Percentiles rank a stretch among this genome's conserved stretches.
phyloP scores from a whole-genome alignment of 2,329 filamentous ascomycete species.

The Aureobasidium leucospermi region DNA sequence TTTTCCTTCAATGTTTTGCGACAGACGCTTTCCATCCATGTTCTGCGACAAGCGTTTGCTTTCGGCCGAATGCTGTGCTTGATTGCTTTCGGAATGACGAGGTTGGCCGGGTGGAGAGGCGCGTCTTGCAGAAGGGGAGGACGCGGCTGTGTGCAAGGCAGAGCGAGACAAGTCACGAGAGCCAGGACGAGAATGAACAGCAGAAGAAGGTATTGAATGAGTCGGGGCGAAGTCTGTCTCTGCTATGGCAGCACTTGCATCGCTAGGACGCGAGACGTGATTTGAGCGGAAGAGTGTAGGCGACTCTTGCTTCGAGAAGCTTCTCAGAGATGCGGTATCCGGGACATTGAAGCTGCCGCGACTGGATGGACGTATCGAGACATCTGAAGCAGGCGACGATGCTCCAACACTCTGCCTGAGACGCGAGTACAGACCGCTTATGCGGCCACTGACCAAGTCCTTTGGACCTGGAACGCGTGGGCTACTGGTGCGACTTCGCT shows the following conservation, averaged over 20 bases:
- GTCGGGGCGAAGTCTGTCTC: neutral
- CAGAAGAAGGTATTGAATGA: slow-evolving; percentile 4
- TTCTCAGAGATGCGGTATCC: slow-evolving; percentile 24
- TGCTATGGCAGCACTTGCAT: neutral
- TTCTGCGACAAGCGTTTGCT: slow-evolving; percentile 2
- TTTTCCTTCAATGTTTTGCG: neutral
- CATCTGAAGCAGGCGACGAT: slow-evolving; percentile 26
- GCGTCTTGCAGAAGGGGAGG: slow-evolving; percentile 6
- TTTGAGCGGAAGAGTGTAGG: slow-evolving; percentile 6
- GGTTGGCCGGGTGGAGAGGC: neutral
- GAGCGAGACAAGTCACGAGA: slow-evolving; percentile 12
- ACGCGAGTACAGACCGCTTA: slow-evolving; percentile 83
- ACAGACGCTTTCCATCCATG: neutral
- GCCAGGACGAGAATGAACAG: slow-evolving; percentile 10
- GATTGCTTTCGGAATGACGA: neutral
- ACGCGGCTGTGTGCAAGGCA: slow-evolving; percentile 3
- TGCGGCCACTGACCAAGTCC: slow-evolving; percentile 32
- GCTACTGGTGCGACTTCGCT: slow-evolving; percentile 52
- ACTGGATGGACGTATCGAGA: slow-evolving; percentile 65
- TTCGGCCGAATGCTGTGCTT: neutral
- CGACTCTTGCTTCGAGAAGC: slow-evolving; percentile 13
- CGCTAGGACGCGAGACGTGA: slow-evolving; percentile 1
- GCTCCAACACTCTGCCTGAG: slow-evolving; percentile 46
- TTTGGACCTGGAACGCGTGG: slow-evolving; percentile 24
- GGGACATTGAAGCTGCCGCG: slow-evolving; percentile 20